Percentiles rank a stretch among this genome's conserved stretches.
Conservation (phyloP, 768 basidiomycete genomes). For the Piloderma croceum region DNA sequence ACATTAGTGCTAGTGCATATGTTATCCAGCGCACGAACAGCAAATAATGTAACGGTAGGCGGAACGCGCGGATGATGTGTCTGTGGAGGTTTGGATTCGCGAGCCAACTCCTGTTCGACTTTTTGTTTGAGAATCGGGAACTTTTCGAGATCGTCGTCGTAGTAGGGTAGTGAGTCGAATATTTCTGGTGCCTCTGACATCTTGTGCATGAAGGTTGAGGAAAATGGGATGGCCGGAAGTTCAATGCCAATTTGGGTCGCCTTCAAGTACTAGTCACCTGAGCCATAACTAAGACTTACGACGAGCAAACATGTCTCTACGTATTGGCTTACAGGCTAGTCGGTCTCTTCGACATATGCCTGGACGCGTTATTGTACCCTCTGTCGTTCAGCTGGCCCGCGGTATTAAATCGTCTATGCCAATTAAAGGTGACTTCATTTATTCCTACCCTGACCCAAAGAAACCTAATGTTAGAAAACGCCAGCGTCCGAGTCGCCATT, state of each 20-base stretch:
- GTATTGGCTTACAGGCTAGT: slow-evolving; percentile 39
- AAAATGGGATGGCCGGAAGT: slow-evolving; percentile 1
- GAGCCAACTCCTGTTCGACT: slow-evolving; percentile 71
- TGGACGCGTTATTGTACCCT: slow-evolving; percentile 26
- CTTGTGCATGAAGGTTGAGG: background rate
- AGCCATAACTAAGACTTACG: slow-evolving; percentile 18
- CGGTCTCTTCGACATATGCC: slow-evolving; percentile 38
- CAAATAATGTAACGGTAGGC: slow-evolving; percentile 59
- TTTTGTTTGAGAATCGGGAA: slow-evolving; percentile 65
- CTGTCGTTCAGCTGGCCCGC: slow-evolving; percentile 27
- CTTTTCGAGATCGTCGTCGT: slow-evolving; percentile 85
- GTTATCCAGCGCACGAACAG: slow-evolving; percentile 43
- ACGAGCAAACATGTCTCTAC: slow-evolving; percentile 38
- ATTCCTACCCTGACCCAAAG: background rate
- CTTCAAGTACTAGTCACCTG: slow-evolving; percentile 1
- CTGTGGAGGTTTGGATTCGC: slow-evolving; percentile 57
- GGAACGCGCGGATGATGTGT: slow-evolving; percentile 68
- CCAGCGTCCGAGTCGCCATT: slow-evolving; percentile 75
- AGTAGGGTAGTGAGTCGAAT: slow-evolving; percentile 89
- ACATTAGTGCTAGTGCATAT: background rate
- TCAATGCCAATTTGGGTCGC: slow-evolving; percentile 1
- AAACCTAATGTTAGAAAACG: background rate
- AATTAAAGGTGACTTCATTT: slow-evolving; percentile 40
- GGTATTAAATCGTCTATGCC: slow-evolving; percentile 43
- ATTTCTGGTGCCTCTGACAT: slow-evolving; percentile 24